Evolutionary conservation across 768 basidiomycete species (phyloP).

Genomic region (Trametes punicea): DNA sequence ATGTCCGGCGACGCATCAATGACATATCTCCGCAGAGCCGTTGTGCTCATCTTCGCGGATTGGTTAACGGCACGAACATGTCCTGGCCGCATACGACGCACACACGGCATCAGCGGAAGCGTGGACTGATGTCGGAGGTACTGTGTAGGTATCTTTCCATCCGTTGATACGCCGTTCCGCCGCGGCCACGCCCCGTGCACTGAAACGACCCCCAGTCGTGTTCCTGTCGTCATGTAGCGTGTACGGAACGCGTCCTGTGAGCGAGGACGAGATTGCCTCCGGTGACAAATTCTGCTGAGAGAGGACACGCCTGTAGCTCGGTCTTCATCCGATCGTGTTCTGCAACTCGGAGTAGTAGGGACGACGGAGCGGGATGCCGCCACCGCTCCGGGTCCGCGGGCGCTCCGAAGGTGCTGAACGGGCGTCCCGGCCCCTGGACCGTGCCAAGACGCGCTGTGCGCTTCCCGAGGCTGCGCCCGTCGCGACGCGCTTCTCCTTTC

Average conservation of each 20-base stretch:
- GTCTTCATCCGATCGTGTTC: too few species aligned
- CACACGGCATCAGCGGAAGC: not conserved
- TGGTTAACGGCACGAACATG: slow-evolving; percentile 5
- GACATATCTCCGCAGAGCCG: not conserved
- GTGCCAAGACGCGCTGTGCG: not conserved
- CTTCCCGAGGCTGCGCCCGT: slow-evolving; percentile 3
- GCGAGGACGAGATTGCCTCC: not conserved
- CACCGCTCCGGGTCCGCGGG: slow-evolving; percentile 3
- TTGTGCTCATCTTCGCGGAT: slow-evolving; percentile 4
- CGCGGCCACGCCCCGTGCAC: not conserved
- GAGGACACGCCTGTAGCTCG: not conserved
- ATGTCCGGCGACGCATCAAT: slow-evolving; percentile 10
- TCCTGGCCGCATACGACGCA: not conserved
- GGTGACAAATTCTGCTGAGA: slow-evolving; percentile 2
- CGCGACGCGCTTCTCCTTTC: not conserved
- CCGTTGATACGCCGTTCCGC: slow-evolving; percentile 4
- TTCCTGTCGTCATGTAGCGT: not conserved
- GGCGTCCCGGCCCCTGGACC: slow-evolving; percentile 3
- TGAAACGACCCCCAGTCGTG: not conserved
- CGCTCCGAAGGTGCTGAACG: slow-evolving; percentile 14
- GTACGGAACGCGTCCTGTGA: not conserved
- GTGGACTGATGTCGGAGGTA: slow-evolving; percentile 9
- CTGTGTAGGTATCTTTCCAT: not conserved
- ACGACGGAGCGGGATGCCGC: not conserved
- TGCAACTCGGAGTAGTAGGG: not conserved